phyloP scores from a whole-genome alignment of 768 basidiomycete genomes.

The Boletus edulis region DNA sequence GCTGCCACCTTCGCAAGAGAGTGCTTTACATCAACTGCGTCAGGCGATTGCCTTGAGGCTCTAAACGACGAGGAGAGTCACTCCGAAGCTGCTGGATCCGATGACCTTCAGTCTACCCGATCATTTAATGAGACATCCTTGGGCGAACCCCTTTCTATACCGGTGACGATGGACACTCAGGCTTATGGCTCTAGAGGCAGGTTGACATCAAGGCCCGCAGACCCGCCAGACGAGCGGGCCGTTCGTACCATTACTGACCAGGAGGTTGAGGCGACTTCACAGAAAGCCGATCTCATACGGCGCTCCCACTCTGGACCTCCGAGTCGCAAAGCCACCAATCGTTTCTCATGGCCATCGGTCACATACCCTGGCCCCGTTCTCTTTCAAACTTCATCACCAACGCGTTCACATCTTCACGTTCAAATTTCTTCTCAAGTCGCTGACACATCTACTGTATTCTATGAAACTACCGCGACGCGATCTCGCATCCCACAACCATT shows the following conservation, averaged over 20 bases:
- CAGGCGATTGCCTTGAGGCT: conserved; percentile 57
- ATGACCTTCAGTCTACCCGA: conserved; percentile 66
- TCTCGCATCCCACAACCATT: conserved; percentile 23
- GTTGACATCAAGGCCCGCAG: conserved; percentile 13
- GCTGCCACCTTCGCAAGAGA: conserved; percentile 60
- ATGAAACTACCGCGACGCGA: conserved; percentile 51
- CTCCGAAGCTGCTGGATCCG: conserved; percentile 60
- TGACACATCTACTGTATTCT: conserved; percentile 62
- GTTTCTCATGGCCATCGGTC: conserved; percentile 39
- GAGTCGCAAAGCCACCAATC: conserved; percentile 34
- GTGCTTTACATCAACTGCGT: conserved; percentile 47
- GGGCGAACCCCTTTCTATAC: conserved; percentile 12
- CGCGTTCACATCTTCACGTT: conserved; percentile 29
- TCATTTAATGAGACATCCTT: conserved; percentile 58
- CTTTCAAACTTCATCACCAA: conserved; percentile 41
- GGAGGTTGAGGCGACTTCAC: conserved; percentile 20
- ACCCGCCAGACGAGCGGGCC: conserved; percentile 3
- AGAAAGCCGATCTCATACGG: conserved; percentile 39
- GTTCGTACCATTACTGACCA: conserved; percentile 1
- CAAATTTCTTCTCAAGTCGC: conserved; percentile 31
- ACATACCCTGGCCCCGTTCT: conserved; percentile 47
- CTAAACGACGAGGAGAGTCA: conserved; percentile 64
- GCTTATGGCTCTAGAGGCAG: conserved; percentile 26
- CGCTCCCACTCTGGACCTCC: conserved; percentile 46
- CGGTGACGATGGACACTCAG: conserved; percentile 6